Percentiles rank a stretch among this genome's conserved stretches.
These are phyloP conservation scores for Lentinus brumalis DNA, from an alignment of 768 basidiomycete species.

Conservation along the genomic window DNA sequence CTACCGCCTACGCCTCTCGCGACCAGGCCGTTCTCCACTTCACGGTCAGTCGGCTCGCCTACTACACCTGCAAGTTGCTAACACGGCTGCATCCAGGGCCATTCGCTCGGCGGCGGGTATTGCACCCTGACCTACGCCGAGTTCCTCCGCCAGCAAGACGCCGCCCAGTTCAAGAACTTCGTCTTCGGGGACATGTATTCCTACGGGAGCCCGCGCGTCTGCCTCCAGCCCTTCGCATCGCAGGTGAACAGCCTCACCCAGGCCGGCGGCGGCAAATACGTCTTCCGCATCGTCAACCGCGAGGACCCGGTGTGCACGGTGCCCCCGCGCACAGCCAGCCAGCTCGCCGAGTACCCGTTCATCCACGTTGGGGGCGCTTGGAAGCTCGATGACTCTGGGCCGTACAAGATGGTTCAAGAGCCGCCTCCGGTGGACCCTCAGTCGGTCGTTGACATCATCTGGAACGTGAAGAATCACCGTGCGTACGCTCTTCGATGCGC, in stretches of 20 bases:
- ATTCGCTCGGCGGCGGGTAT: conserved; percentile 9
- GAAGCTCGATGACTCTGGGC: conserved; percentile 1
- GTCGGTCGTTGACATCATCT: neutral
- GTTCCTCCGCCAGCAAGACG: conserved; percentile 10
- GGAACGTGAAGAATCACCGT: too few relatives aligned
- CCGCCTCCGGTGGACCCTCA: neutral
- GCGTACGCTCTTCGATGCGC: too few relatives aligned
- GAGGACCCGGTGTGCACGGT: conserved; percentile 7
- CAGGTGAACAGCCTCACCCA: neutral
- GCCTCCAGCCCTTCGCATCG: conserved; percentile 2
- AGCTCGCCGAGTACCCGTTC: conserved; percentile 4
- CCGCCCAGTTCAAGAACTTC: neutral
- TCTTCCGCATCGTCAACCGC: conserved; percentile 16
- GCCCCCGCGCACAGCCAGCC: neutral
- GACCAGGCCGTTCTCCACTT: conserved; percentile 4
- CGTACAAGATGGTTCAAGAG: conserved; percentile 4
- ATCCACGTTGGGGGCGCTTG: conserved; percentile 6
- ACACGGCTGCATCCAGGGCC: neutral
- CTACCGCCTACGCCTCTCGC: neutral
- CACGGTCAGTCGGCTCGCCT: conserved; percentile 1
- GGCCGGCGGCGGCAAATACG: neutral
- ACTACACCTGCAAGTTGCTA: neutral
- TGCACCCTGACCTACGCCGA: conserved; percentile 11
- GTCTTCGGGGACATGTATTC: conserved; percentile 11
- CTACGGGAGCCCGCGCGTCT: conserved; percentile 2